phyloP scores from a whole-genome alignment of 192 early-diverging fungal genomes.

The Coemansia sp. region DNA sequence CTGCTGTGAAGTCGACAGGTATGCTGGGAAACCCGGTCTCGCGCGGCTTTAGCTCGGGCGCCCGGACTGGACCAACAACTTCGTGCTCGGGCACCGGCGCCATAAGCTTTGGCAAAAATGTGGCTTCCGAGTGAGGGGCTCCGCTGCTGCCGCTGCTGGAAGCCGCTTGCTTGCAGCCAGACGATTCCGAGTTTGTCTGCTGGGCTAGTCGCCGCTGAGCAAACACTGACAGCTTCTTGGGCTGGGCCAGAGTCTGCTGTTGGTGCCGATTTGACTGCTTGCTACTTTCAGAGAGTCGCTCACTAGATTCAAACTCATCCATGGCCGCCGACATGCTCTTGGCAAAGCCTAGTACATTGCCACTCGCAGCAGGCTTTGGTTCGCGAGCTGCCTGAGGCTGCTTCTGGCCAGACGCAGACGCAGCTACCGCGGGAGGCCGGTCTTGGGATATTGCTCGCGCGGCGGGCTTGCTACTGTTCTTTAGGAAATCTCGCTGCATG shows the following conservation, averaged over 20 bases:
- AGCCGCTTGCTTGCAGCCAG: no score
- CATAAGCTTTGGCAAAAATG: constrained; percentile 56
- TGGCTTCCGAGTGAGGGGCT: constrained; percentile 14
- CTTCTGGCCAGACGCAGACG: background rate
- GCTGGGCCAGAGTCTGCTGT: background rate
- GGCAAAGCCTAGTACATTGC: constrained; percentile 31
- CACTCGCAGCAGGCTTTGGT: background rate
- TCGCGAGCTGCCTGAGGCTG: background rate
- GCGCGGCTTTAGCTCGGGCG: constrained; percentile 22
- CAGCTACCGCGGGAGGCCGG: constrained; percentile 15
- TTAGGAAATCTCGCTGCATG: constrained; percentile 49
- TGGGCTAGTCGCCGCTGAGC: constrained; percentile 53
- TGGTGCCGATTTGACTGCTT: background rate
- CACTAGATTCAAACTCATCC: constrained; percentile 41
- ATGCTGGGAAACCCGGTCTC: constrained; percentile 35
- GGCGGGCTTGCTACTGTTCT: constrained; percentile 34
- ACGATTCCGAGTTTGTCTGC: constrained; percentile 6
- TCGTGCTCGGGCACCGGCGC: constrained; percentile 42
- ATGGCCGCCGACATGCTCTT: constrained; percentile 35
- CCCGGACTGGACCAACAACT: constrained; percentile 5
- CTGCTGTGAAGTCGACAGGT: constrained; percentile 15
- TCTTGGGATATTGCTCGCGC: constrained; percentile 33
- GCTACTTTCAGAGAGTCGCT: background rate
- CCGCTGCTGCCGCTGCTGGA: background rate
- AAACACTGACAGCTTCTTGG: constrained; percentile 48